phyloP scores from a whole-genome alignment of 2,329 filamentous ascomycete species.

The Epichloe festucae region DNA sequence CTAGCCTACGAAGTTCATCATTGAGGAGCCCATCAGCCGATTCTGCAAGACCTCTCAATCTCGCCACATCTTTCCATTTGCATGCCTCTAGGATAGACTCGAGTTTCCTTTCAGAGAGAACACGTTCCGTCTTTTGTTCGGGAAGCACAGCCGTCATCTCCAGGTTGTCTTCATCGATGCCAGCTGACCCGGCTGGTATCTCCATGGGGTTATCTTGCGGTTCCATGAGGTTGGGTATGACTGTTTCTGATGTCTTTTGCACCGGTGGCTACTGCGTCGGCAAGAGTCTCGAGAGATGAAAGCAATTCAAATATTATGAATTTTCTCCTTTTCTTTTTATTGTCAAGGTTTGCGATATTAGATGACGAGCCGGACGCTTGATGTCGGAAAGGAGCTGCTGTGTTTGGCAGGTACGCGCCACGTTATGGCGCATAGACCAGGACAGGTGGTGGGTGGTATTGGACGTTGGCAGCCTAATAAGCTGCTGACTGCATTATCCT shows the following conservation, averaged over 20 bases:
- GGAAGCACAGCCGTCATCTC: slow-evolving; percentile 5
- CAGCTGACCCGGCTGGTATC: slow-evolving; percentile 3
- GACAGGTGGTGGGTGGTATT: no score
- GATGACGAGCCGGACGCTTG: not conserved
- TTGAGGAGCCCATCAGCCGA: slow-evolving; percentile 54
- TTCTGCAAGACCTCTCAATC: slow-evolving; percentile 45
- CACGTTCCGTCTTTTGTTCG: not conserved
- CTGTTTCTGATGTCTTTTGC: not conserved
- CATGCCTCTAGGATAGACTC: slow-evolving; percentile 40
- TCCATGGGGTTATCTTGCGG: slow-evolving; percentile 3
- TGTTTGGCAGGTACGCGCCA: not conserved
- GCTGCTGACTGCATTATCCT: no score
- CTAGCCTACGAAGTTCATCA: slow-evolving; percentile 55
- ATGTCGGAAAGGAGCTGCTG: not conserved
- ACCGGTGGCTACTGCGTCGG: not conserved
- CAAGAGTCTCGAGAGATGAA: not conserved
- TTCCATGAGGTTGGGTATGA: slow-evolving; percentile 7
- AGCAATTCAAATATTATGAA: not conserved
- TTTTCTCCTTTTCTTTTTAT: not conserved
- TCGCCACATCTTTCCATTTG: slow-evolving; percentile 38
- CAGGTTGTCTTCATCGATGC: slow-evolving; percentile 1
- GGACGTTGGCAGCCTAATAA: no score
- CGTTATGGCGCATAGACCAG: not conserved
- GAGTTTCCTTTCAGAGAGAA: not conserved
- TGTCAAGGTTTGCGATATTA: not conserved